Conservation (phyloP, 768 basidiomycete genomes). For the Paxillus rubicundulus region DNA sequence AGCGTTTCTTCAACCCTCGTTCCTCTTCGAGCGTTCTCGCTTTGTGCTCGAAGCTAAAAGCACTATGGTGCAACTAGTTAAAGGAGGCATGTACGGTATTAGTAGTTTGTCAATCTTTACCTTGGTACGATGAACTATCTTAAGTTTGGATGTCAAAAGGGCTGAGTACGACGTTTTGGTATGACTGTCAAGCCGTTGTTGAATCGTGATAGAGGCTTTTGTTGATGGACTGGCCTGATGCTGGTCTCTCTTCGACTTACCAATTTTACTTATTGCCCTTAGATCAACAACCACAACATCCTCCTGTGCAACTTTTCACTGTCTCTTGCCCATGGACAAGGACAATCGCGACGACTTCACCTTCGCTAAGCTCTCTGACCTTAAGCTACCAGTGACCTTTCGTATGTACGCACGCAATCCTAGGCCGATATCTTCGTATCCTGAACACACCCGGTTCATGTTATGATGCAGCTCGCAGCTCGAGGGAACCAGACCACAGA, state of each 20-base stretch:
- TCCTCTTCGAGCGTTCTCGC: slow-evolving; percentile 6
- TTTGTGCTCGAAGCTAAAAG: slow-evolving; percentile 24
- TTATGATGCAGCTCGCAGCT: slow-evolving; percentile 66
- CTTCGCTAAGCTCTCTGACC: slow-evolving; percentile 86
- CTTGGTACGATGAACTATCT: too few relatives aligned
- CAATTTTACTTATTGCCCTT: too few relatives aligned
- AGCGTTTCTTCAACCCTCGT: slow-evolving; percentile 2
- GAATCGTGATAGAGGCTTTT: too few relatives aligned
- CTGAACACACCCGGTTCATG: background rate
- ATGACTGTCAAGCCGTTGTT: background rate
- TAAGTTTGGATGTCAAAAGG: background rate
- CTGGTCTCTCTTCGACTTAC: too few relatives aligned
- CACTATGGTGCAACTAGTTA: slow-evolving; percentile 22
- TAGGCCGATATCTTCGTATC: background rate
- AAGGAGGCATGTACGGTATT: slow-evolving; percentile 18
- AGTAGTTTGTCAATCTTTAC: background rate
- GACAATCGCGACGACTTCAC: slow-evolving; percentile 85
- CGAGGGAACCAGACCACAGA: slow-evolving; percentile 74
- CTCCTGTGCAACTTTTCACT: background rate
- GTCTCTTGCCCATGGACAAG: slow-evolving; percentile 46
- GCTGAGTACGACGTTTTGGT: background rate
- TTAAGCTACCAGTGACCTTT: slow-evolving; percentile 84
- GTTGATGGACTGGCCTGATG: too few relatives aligned
- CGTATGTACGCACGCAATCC: slow-evolving; percentile 56
- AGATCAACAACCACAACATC: too few relatives aligned